phyloP scores from a whole-genome alignment of 1,284 basidiomycete species.

The Coniferiporia weirii region DNA sequence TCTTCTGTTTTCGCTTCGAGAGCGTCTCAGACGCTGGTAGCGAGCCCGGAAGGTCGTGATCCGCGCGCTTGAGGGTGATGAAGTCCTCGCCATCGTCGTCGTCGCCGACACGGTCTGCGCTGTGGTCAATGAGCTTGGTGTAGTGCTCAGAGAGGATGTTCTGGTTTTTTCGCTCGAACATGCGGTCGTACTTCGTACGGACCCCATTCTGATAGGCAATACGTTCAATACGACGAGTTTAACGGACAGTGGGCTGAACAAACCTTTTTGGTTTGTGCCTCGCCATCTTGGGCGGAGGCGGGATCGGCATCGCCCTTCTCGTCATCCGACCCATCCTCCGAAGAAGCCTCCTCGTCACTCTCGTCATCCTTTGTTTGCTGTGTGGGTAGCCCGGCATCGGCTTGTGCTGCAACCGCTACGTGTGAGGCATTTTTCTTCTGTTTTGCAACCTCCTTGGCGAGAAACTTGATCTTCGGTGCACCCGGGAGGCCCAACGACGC shows the following conservation, averaged over 20 bases:
- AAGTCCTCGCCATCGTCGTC: constrained; percentile 77
- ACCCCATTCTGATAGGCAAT: constrained; percentile 37
- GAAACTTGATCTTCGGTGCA: constrained; percentile 93
- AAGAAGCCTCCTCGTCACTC: constrained; percentile 20
- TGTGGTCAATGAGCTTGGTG: constrained; percentile 78
- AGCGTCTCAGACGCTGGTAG: constrained; percentile 35
- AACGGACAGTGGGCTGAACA: neutral
- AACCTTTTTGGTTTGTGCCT: constrained; percentile 9
- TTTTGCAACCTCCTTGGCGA: constrained; percentile 68
- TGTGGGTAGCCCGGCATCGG: constrained; percentile 23
- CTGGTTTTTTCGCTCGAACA: constrained; percentile 97
- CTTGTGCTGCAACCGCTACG: constrained; percentile 30
- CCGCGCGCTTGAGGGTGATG: constrained; percentile 86
- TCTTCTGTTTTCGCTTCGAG: constrained; percentile 60
- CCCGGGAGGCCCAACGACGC: constrained; percentile 91
- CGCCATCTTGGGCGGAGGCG: constrained; percentile 9
- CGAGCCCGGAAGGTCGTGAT: constrained; percentile 66
- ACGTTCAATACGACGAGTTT: constrained; percentile 2
- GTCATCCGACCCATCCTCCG: constrained; percentile 28
- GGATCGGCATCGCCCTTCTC: constrained; percentile 28
- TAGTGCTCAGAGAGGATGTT: constrained; percentile 91
- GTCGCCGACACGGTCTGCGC: constrained; percentile 35
- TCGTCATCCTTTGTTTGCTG: constrained; percentile 30
- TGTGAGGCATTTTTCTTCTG: constrained; percentile 70
- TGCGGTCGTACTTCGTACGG: constrained; percentile 95